phyloP scores from a whole-genome alignment of 202 grass and related monocot species.

The Elaeis oleifera region DNA sequence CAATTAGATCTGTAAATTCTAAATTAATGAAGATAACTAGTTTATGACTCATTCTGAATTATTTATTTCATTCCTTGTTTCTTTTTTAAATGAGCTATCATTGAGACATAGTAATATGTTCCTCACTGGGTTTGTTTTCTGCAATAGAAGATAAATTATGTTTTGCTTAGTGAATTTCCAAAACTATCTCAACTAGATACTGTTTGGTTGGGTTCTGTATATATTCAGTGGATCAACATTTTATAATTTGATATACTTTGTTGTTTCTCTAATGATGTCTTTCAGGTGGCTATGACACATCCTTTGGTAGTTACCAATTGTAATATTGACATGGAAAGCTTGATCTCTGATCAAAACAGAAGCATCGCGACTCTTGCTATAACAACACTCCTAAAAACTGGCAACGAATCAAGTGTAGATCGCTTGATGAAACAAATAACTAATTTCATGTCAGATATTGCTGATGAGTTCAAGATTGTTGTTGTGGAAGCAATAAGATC shows the following conservation, averaged over 20 bases:
- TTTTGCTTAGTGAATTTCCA: no score
- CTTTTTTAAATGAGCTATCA: no score
- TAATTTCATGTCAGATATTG: conserved; percentile 98
- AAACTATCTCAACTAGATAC: no score
- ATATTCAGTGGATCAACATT: no score
- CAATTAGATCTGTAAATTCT: no score
- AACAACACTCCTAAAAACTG: conserved; percentile 90
- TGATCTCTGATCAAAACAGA: conserved; percentile 96
- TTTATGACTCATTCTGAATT: no score
- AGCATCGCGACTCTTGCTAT: conserved; percentile 98
- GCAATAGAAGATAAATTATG: no score
- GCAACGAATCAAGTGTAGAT: conserved; percentile 98
- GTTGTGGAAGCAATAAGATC: conserved; percentile 98
- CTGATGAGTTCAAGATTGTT: conserved; percentile 98
- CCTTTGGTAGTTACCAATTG: conserved; percentile 96
- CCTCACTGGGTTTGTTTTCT: no score
- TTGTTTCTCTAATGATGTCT: conserved; percentile 1
- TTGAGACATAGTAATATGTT: no score
- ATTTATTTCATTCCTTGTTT: no score
- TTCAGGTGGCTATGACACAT: conserved; percentile 89
- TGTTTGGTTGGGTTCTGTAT: no score
- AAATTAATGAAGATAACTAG: no score
- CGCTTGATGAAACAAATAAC: conserved; percentile 99
- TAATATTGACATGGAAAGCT: conserved; percentile 99
- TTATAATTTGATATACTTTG: not conserved